Base-by-base conservation (phyloP, 257 asterid species). In the Petunia secreta region DNA sequence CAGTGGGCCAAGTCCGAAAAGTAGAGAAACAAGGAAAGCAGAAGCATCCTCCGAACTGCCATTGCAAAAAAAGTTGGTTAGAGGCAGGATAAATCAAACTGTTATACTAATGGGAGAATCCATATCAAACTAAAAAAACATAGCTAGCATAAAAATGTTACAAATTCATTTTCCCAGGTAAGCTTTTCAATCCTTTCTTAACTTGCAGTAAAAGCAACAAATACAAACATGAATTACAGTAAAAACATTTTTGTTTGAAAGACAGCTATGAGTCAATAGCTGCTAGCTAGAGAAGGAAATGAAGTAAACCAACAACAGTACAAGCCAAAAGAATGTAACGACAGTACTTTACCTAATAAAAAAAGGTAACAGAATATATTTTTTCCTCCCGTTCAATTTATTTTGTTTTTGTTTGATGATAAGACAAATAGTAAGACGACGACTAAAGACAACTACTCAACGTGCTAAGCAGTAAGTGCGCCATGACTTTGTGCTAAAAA, bases 1-100 rank as follows among this genome's bases (percentile, higher is more conserved):
- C 59, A 92, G 77, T 53, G 98, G 98, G 8, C 99, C 99, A 16
- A 94, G 88, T 40, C 99, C 98, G 8, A 96, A 96, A 0, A 96
- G 93, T 36, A 96, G 89, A 7, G 99, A 96, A 46, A 96, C 96
- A 3, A 94, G 82, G 86, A 92, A 91, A 34, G 98, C 99, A 4
- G 99, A 92, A 46, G 97, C 94, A 77, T 96, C 97, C 90, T 96
- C 98, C 37, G 94, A 92, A 80, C 99, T 94, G 98, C 84, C 87
- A 66, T 14, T 14, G 67, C 39, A 63, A 43, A 57, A 75, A 2
- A 13, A 59, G 4, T 67, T 71, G 67, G 87, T 81, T 78, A 75
- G 66, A 71, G 39, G 39, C 50, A 64, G 6, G 58, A 75, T 62
- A 57, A 25, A 68, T 68, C 76, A 59, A 59, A 59, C 64, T 59